phyloP scores from a whole-genome alignment of 2,329 filamentous ascomycete species.

The Tympanopsis confertula region DNA sequence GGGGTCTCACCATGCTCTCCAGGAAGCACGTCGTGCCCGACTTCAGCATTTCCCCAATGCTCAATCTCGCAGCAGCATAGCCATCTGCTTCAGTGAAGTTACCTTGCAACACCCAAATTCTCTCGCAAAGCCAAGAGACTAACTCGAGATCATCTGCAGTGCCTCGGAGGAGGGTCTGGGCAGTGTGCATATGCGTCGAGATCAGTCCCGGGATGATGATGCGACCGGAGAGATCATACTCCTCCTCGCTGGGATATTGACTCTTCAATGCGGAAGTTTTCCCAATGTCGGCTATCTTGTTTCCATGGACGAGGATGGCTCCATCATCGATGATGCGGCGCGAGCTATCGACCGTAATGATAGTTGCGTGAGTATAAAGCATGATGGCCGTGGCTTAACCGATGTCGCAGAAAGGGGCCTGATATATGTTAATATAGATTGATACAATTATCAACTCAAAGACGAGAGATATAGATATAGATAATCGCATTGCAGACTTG shows the following conservation, averaged over 20 bases:
- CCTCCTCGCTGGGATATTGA: slow-evolving; percentile 16
- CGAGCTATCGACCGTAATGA: slow-evolving; percentile 34
- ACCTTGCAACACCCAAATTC: slow-evolving; percentile 33
- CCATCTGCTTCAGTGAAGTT: slow-evolving; percentile 31
- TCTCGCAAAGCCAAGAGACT: slow-evolving; percentile 36
- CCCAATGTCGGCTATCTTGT: slow-evolving; percentile 28
- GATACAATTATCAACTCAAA: no score
- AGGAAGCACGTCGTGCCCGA: slow-evolving; percentile 37
- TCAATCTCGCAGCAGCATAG: slow-evolving; percentile 32
- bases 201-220: slow-evolving; percentile 36
- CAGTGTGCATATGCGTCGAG: slow-evolving; percentile 36
- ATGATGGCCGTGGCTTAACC: no score
- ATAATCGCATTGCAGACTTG: no score
- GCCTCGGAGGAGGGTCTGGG: slow-evolving; percentile 33
- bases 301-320: slow-evolving; percentile 24
- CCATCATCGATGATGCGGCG: slow-evolving; percentile 33
- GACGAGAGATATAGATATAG: no score
- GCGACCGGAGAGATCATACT: slow-evolving; percentile 22
- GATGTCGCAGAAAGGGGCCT: no score
- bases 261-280: slow-evolving; percentile 18
- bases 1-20: slow-evolving; percentile 37
- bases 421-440: no score
- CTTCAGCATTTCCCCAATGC: slow-evolving; percentile 36
- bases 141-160: slow-evolving; percentile 35
- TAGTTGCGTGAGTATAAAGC: slow-evolving; percentile 34